phyloP scores from a whole-genome alignment of 306 rosid genomes.

The Hippophae tibetana region DNA sequence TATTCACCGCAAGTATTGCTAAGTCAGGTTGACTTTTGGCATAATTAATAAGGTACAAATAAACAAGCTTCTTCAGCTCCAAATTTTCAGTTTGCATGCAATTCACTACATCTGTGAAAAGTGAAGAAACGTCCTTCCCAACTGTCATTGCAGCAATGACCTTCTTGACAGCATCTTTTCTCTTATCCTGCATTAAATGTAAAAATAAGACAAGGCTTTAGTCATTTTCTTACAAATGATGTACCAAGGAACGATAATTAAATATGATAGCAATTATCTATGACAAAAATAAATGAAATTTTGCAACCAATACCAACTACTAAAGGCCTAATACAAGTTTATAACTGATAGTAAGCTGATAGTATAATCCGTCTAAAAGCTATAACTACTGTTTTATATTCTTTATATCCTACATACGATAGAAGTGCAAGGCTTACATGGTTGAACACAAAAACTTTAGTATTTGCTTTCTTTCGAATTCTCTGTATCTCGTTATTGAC shows the following conservation, averaged over 20 bases:
- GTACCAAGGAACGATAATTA: too few species aligned
- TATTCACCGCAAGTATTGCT: slow-evolving; percentile 94
- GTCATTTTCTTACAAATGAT: not conserved
- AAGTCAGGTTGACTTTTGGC: slow-evolving; percentile 99
- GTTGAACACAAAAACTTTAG: not conserved
- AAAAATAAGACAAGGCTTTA: not conserved
- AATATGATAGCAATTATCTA: too few species aligned
- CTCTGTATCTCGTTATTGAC: not conserved
- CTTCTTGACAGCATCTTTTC: slow-evolving; percentile 99
- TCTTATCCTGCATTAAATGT: slow-evolving; percentile 62
- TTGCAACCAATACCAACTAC: too few species aligned
- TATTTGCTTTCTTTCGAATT: not conserved
- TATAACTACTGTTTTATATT: too few species aligned
- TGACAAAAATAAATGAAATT: too few species aligned
- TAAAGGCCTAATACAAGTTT: too few species aligned
- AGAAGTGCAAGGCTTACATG: too few species aligned
- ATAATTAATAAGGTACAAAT: slow-evolving; percentile 86
- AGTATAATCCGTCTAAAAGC: too few species aligned
- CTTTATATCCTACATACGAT: too few species aligned
- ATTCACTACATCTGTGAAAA: slow-evolving; percentile 93
- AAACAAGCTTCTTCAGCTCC: slow-evolving; percentile 94
- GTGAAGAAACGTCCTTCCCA: slow-evolving; percentile 95
- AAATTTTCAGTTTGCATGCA: slow-evolving; percentile 99
- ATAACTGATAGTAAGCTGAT: too few species aligned
- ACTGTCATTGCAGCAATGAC: slow-evolving; percentile 99